Base-by-base conservation (phyloP, 2,329 filamentous ascomycete species). In the Didymella arachidicola region DNA sequence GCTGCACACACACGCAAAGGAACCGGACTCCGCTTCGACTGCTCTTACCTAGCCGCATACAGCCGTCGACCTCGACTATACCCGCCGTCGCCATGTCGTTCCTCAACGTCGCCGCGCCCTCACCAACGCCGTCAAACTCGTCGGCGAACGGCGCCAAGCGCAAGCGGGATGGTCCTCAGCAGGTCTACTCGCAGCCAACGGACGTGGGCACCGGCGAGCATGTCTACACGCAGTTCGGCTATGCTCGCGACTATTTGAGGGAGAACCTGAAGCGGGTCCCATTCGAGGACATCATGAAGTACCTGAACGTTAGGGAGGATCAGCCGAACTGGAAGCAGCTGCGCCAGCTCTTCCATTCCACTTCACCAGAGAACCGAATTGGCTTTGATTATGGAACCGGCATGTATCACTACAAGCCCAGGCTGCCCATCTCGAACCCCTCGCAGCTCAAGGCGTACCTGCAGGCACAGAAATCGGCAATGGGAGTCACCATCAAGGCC, bases 191-290 rank as follows among this genome's bases (percentile, higher is more conserved):
- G 55, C 91, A 93, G 79, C 91, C 91, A 19, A 84, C 86, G 64
- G 87, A 89, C 71, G 91, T 87, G 16, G 89, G 89, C 72, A 91
- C 89, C 51, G 92, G 93, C 66, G 84, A 84, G 60, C 89, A 94
- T 77, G 87, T 95, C 75, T 89, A 92, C 81, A 96, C 93, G 12
- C 91, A 96, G 76, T 89, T 97, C 74, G 86, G 90, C 57, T 97
- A 93, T 79, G 92, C 92, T 19, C 88, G 96, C 74, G 87, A 93
- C 62, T 59, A 69, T 30, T 64, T 76, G 55, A 72, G 69, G 44
- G 88, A 89, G 73, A 88, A 89, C 73, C 86, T 86, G 58, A 61
- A 87, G 60, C 80, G 89, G 54, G 86, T 93, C 74, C 85, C 84
- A 34, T 90, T 96, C 59, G 81, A 85, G 47, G 89, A 94, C 64